Evolutionary conservation across 2,329 filamentous ascomycete species (phyloP), one percentile per base, ranked within the genome.

Genomic region (Clathrospora elynae): DNA sequence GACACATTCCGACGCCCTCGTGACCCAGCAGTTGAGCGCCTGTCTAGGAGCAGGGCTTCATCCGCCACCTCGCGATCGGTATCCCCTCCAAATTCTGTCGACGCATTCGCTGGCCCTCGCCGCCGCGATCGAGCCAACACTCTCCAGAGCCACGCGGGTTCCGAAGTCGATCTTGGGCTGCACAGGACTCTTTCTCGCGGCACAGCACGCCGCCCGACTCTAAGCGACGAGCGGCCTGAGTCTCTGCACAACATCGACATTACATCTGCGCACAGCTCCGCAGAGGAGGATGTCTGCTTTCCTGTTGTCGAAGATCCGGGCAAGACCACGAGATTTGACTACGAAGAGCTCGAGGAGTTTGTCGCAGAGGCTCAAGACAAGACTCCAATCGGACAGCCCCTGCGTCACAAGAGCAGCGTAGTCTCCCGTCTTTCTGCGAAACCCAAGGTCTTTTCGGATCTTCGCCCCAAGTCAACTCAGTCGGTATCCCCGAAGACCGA

Each of bases 61-160:
- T 80, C 78, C 4, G 66, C 70, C 3, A 79, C 79, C 14, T 82
- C 81, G 33, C 81, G 89, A 41, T 90, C 88, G 1, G 75, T 82
- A 2, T 97, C 93, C 5, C 92, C 92, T 8, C 93, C 93, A 6
- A 99, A 96, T 70, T 99, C 93, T 0, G 90, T 99, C 36, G 95
- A 97, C 70, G 93, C 93, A 3, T 99, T 99, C 71, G 93, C 93
- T 12, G 88, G 93, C 62, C 88, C 89, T 41, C 86, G 90, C 35
- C 88, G 90, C 46, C 86, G 91, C 46, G 88, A 92, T 65, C 87
- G 91, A 29, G 79, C 83, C 33, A 80, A 82, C 35, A 87, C 84
- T 3, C 67, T 82, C 49, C 89, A 84, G 46, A 86, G 82, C 66
- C 57, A 77, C 20, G 49, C 64, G 0, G 59, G 61, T 22, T 79